Evolutionary conservation across 148 eudicot genomes (phyloP).

Genomic region (Amaranthus palmeri): DNA sequence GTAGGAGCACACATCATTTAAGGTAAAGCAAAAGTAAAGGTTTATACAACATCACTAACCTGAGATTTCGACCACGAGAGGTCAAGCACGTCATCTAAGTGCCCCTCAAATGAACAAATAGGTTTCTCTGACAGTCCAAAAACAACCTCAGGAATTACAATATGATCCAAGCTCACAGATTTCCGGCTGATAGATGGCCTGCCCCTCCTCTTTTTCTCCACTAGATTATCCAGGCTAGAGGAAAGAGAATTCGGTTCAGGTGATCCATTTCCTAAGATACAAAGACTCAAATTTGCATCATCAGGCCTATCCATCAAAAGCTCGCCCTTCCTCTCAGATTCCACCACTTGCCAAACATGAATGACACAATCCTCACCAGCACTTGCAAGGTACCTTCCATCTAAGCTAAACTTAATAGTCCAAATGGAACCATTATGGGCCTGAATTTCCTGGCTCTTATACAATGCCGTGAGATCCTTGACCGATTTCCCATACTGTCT

Average conservation of each 20-base stretch:
- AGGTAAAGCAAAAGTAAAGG: background rate
- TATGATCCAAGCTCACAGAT: conserved; percentile 66
- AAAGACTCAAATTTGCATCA: conserved; percentile 68
- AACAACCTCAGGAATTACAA: conserved; percentile 68
- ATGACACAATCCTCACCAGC: conserved; percentile 97
- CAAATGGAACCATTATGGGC: conserved; percentile 93
- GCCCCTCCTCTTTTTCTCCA: conserved; percentile 73
- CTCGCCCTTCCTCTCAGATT: conserved; percentile 74
- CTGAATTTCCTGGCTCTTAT: conserved; percentile 82
- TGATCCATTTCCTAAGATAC: conserved; percentile 58
- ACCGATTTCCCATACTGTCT: conserved; percentile 79
- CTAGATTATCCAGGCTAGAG: conserved; percentile 39
- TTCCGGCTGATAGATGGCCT: conserved; percentile 79
- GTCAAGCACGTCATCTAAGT: conserved; percentile 84
- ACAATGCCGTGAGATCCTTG: conserved; percentile 70
- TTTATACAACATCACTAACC: conserved; percentile 43
- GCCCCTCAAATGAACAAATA: conserved; percentile 83
- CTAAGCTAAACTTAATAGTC: conserved; percentile 86
- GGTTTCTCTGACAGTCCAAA: conserved; percentile 92
- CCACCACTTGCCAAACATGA: conserved; percentile 84
- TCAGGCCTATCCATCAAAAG: conserved; percentile 63
- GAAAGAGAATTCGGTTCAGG: conserved; percentile 59
- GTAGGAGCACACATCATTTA: background rate
- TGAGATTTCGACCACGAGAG: conserved; percentile 96
- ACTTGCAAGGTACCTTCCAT: conserved; percentile 89